These are phyloP conservation scores for Acer campestre DNA, from an alignment of 345 rosid species.

Conservation along the genomic window DNA sequence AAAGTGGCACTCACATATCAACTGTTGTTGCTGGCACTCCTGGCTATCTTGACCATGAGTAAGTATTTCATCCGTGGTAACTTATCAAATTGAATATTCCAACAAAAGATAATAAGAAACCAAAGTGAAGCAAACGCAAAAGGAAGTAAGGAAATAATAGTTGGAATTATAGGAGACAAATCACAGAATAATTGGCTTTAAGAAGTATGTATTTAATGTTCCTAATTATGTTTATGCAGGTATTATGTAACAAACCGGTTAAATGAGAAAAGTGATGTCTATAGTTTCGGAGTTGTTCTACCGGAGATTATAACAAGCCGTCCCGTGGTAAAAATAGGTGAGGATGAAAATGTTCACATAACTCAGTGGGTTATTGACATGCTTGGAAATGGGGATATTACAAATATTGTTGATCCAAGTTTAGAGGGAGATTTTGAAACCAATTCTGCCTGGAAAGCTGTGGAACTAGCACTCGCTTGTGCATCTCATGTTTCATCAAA, in stretches of 20 bases:
- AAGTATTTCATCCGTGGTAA: background rate
- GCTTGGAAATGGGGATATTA: conserved; percentile 44
- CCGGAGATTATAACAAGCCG: conserved; percentile 42
- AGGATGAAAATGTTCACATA: conserved; percentile 25
- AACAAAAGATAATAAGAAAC: no score
- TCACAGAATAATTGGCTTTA: no score
- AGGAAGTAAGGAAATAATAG: no score
- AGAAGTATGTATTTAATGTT: no score
- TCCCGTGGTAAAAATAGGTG: conserved; percentile 21
- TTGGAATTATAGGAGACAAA: no score
- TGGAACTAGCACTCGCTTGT: conserved; percentile 50
- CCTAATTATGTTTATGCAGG: conserved; percentile 17
- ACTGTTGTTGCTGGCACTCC: conserved; percentile 51
- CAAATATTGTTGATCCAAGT: conserved; percentile 41
- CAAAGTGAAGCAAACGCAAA: no score
- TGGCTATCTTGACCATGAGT: conserved; percentile 47
- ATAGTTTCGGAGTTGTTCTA: conserved; percentile 48
- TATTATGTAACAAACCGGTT: conserved; percentile 31
- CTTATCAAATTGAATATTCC: background rate
- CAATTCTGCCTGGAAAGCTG: conserved; percentile 44
- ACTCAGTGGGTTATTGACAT: conserved; percentile 35
- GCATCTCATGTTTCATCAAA: conserved; percentile 22
- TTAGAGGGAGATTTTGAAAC: conserved; percentile 34
- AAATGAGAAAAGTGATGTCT: conserved; percentile 45
- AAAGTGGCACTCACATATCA: conserved; percentile 36